Conservation (phyloP, 1,139 yeast genomes). For the Wickerhamomyces sp. region DNA sequence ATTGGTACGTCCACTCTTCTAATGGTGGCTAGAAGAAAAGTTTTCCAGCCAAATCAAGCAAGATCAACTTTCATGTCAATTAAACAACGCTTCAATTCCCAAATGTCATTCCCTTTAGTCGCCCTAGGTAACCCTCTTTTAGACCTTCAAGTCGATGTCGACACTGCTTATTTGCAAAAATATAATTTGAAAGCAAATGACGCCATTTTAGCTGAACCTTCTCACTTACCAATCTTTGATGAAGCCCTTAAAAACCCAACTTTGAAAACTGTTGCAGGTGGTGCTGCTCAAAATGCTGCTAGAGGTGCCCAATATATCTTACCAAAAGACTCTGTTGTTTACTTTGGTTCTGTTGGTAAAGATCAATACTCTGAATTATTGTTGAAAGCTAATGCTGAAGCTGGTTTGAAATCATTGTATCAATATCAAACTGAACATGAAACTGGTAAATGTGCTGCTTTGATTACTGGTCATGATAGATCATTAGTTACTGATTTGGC, state of each 20-base stretch:
- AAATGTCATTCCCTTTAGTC: slow-evolving; percentile 51
- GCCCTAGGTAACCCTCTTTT: slow-evolving; percentile 80
- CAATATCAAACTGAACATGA: slow-evolving; percentile 70
- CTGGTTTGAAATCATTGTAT: slow-evolving; percentile 86
- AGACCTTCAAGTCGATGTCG: slow-evolving; percentile 83
- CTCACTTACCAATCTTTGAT: slow-evolving; percentile 80
- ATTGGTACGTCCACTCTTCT: background rate
- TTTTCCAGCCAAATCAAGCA: background rate
- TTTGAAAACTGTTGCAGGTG: slow-evolving; percentile 87
- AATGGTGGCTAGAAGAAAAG: background rate
- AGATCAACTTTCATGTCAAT: background rate
- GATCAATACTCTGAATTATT: slow-evolving; percentile 84
- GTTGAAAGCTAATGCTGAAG: slow-evolving; percentile 74
- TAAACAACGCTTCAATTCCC: slow-evolving; percentile 1
- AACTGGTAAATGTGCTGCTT: slow-evolving; percentile 98
- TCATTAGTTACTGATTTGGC: slow-evolving; percentile 93
- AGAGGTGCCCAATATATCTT: slow-evolving; percentile 95
- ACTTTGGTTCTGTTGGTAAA: slow-evolving; percentile 95
- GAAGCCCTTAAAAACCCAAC: slow-evolving; percentile 63
- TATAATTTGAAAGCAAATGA: slow-evolving; percentile 87
- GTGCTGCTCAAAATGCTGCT: slow-evolving; percentile 99
- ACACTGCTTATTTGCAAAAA: slow-evolving; percentile 63
- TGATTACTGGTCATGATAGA: slow-evolving; percentile 83
- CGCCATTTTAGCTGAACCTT: slow-evolving; percentile 87
- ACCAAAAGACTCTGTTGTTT: slow-evolving; percentile 77